phyloP scores from a whole-genome alignment of 2,329 filamentous ascomycete genomes.

The Ophiostoma perfectum region DNA sequence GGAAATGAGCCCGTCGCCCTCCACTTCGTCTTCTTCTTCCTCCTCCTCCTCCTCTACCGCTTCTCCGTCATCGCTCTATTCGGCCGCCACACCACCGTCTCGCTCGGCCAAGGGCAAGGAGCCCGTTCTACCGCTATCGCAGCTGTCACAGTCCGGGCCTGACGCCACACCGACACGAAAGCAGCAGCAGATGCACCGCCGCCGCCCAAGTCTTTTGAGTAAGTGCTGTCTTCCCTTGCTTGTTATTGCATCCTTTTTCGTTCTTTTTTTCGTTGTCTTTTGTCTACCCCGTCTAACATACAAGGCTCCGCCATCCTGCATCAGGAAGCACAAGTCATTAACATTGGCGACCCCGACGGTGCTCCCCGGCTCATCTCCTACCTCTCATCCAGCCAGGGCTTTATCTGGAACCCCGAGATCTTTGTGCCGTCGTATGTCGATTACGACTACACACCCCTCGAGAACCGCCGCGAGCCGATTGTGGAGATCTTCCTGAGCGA shows the following conservation, averaged over 20 bases:
- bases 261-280: not conserved
- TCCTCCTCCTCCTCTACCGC: slow-evolving; percentile 39
- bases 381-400: slow-evolving; percentile 72
- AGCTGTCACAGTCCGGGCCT: slow-evolving; percentile 30
- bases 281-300: slow-evolving; percentile 28
- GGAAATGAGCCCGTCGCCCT: slow-evolving; percentile 24
- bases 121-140: slow-evolving; percentile 35
- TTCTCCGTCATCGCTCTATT: slow-evolving; percentile 43
- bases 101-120: slow-evolving; percentile 43
- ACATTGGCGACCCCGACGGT: slow-evolving; percentile 69
- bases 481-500: slow-evolving; percentile 73
- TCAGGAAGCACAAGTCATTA: slow-evolving; percentile 73
- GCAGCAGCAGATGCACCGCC: slow-evolving; percentile 44
- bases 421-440: slow-evolving; percentile 75
- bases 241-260: not conserved
- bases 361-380: slow-evolving; percentile 71
- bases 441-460: slow-evolving; percentile 67
- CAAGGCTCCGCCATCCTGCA: slow-evolving; percentile 65
- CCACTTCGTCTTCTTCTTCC: slow-evolving; percentile 31
- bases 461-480: slow-evolving; percentile 70
- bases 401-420: slow-evolving; percentile 80
- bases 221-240: slow-evolving; percentile 28
- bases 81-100: slow-evolving; percentile 45
- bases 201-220: slow-evolving; percentile 61
- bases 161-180: slow-evolving; percentile 40